Percentiles rank a stretch among this genome's conserved stretches.
Conservation (phyloP, 495 filamentous ascomycete species). For the Parmelia sp. region DNA sequence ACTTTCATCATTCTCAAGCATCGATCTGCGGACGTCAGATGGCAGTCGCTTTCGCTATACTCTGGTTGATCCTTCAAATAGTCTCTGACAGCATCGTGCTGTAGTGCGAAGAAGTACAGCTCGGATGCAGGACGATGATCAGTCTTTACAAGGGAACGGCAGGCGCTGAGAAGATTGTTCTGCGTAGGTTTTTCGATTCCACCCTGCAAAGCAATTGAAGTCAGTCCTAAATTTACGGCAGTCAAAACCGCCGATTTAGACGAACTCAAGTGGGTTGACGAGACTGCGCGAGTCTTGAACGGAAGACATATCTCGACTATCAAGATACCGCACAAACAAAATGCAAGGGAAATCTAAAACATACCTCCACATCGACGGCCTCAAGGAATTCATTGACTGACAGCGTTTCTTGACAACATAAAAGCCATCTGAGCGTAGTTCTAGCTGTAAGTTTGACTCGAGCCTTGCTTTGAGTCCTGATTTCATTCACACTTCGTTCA, state of each 20-base stretch:
- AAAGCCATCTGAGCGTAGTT: constrained; percentile 14
- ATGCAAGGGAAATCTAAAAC: not conserved
- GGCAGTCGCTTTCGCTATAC: constrained; percentile 9
- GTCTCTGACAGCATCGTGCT: constrained; percentile 8
- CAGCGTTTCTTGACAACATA: constrained; percentile 13
- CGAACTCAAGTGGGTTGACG: not conserved
- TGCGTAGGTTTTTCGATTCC: constrained; percentile 5
- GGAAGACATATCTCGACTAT: not conserved
- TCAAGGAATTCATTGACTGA: not conserved
- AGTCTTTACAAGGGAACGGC: constrained; percentile 12
- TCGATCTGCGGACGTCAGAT: constrained; percentile 10
- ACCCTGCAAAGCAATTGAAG: not conserved
- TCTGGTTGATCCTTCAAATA: constrained; percentile 9
- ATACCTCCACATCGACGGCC: constrained; percentile 3
- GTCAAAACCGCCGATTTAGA: not conserved
- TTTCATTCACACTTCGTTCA: constrained; percentile 11
- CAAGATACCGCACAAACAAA: not conserved
- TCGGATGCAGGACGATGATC: not conserved
- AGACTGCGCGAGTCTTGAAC: not conserved
- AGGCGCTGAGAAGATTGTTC: constrained; percentile 13
- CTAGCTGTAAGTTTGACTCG: constrained; percentile 6
- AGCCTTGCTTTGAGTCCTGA: constrained; percentile 2
- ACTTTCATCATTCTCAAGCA: constrained; percentile 15
- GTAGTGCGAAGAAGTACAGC: not conserved
- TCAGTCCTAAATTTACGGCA: not conserved